Conservation (phyloP, 768 basidiomycete genomes). For the Punctularia strigosozonata region DNA sequence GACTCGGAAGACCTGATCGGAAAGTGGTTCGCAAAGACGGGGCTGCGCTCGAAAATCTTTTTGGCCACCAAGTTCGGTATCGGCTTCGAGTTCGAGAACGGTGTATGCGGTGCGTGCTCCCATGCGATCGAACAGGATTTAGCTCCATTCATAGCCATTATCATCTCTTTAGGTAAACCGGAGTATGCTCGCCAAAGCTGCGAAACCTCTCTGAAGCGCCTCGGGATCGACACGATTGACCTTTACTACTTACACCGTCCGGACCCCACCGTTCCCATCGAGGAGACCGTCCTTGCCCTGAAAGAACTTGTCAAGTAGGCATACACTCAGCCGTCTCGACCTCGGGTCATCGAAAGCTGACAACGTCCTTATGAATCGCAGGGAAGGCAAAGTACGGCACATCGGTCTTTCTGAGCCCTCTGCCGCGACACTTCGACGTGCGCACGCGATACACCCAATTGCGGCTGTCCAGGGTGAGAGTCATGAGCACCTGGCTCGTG, state of each 20-base stretch:
- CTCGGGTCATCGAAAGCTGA: not conserved
- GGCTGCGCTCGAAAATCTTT: constrained; percentile 11
- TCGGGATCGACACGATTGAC: constrained; percentile 8
- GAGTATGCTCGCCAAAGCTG: constrained; percentile 1
- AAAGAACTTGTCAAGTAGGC: constrained; percentile 39
- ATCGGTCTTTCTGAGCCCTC: constrained; percentile 44
- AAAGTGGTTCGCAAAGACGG: constrained; percentile 24
- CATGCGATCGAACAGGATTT: too few species aligned
- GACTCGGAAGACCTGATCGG: constrained; percentile 32
- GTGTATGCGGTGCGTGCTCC: not conserved
- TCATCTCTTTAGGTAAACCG: constrained; percentile 1
- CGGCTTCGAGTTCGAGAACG: not conserved
- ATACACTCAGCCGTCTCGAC: not conserved
- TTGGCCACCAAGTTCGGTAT: constrained; percentile 16
- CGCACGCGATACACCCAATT: constrained; percentile 38
- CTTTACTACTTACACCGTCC: constrained; percentile 14
- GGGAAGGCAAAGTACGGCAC: constrained; percentile 33
- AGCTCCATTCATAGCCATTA: not conserved
- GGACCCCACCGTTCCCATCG: constrained; percentile 33
- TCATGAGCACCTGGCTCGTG: too few species aligned
- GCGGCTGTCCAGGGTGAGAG: constrained; percentile 35
- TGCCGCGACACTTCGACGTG: constrained; percentile 33
- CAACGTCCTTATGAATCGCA: constrained; percentile 9
- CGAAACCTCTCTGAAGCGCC: constrained; percentile 6
- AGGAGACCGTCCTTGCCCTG: constrained; percentile 37